These are phyloP conservation scores for Lachnellula occidentalis DNA, from an alignment of 2,329 filamentous ascomycete genomes.

Conservation along the genomic window DNA sequence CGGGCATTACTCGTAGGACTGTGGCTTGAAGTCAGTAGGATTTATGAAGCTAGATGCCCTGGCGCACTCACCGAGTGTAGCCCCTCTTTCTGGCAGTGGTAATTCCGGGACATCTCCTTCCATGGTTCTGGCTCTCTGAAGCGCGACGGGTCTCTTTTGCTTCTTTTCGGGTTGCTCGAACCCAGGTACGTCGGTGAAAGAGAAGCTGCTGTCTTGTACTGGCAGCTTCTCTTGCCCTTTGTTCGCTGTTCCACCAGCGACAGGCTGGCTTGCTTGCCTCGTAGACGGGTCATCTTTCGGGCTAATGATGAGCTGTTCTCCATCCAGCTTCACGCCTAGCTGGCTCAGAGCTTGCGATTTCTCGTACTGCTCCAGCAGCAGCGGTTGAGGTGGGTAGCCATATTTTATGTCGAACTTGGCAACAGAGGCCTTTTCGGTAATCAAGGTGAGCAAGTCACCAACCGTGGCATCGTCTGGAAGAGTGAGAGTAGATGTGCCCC, in stretches of 20 bases:
- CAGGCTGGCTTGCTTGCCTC: neutral
- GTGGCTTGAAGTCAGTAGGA: neutral
- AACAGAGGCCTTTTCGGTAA: slow-evolving; percentile 60
- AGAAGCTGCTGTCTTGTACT: neutral
- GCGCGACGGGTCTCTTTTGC: slow-evolving; percentile 17
- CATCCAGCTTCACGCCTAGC: slow-evolving; percentile 57
- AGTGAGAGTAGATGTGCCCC: slow-evolving; percentile 64
- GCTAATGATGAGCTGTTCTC: slow-evolving; percentile 61
- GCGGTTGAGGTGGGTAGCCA: slow-evolving; percentile 71
- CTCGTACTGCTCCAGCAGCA: slow-evolving; percentile 52
- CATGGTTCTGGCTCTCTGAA: slow-evolving; percentile 25
- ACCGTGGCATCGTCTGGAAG: slow-evolving; percentile 65
- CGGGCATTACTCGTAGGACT: slow-evolving; percentile 91
- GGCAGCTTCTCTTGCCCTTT: neutral
- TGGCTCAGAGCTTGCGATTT: slow-evolving; percentile 43
- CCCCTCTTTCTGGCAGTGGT: slow-evolving; percentile 44
- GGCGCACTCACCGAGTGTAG: slow-evolving; percentile 43
- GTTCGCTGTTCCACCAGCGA: slow-evolving; percentile 1
- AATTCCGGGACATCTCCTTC: slow-evolving; percentile 31
- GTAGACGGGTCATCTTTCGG: slow-evolving; percentile 14
- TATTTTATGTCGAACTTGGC: slow-evolving; percentile 70
- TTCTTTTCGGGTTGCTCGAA: neutral
- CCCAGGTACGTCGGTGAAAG: slow-evolving; percentile 11
- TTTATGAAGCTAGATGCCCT: slow-evolving; percentile 29
- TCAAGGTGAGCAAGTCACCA: slow-evolving; percentile 52